Evolutionary conservation across 129 eudicot species (phyloP).

Genomic region (Escallonia rubra): DNA sequence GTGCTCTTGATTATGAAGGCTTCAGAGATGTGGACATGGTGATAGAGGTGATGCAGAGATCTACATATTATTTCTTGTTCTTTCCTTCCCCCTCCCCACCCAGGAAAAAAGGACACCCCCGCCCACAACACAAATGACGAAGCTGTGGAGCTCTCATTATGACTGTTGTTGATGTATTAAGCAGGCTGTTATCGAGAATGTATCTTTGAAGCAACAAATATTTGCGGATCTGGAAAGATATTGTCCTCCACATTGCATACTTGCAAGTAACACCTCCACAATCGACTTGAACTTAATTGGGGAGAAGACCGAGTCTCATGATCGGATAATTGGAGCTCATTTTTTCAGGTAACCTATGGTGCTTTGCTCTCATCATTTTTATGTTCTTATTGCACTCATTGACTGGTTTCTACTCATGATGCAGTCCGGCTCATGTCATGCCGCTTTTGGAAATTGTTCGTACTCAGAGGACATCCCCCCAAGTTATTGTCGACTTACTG

Average conservation of each 20-base stretch:
- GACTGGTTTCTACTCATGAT: neutral
- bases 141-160: neutral
- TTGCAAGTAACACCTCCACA: conserved; percentile 72
- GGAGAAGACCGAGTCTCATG: conserved; percentile 58
- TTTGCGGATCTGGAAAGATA: conserved; percentile 59
- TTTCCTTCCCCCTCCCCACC: neutral
- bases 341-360: conserved; percentile 67
- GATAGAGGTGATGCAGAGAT: conserved; percentile 57
- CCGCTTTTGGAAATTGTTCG: conserved; percentile 96
- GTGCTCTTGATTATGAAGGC: conserved; percentile 73
- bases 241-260: conserved; percentile 67
- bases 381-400: neutral
- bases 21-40: conserved; percentile 95
- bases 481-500: conserved; percentile 73
- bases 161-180: neutral
- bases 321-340: conserved; percentile 83
- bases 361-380: neutral
- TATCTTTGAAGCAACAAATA: conserved; percentile 61
- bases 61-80: neutral
- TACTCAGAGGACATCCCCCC: conserved; percentile 78
- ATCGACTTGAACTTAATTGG: conserved; percentile 63
- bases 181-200: conserved; percentile 80
- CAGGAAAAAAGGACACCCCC: neutral
- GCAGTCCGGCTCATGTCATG: conserved; percentile 96
- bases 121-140: neutral